Conservation (phyloP, 1,139 yeast genomes). For the Hemisphaericaspora xylofermentans region DNA sequence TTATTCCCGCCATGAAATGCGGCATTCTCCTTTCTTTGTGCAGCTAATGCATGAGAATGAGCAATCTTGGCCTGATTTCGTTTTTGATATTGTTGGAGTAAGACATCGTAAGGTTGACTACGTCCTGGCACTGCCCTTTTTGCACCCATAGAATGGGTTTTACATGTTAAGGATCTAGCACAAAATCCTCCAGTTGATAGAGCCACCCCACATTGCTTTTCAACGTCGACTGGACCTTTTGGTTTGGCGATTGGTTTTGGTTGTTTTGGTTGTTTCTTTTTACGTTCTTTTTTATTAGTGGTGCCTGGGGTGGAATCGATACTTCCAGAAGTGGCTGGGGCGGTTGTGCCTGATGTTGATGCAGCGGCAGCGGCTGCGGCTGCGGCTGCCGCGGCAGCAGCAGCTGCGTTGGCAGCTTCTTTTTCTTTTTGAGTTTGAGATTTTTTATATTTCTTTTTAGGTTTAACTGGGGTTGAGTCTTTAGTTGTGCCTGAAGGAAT, state of each 20-base stretch:
- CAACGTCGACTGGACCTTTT: slow-evolving; percentile 89
- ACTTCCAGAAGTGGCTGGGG: slow-evolving; percentile 14
- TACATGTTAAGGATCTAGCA: slow-evolving; percentile 93
- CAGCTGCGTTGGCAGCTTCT: slow-evolving; percentile 50
- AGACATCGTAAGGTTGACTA: slow-evolving; percentile 85
- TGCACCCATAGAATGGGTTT: slow-evolving; percentile 98
- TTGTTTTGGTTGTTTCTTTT: slow-evolving; percentile 38
- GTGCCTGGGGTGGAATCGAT: background rate
- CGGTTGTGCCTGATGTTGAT: slow-evolving; percentile 39
- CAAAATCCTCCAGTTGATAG: slow-evolving; percentile 90
- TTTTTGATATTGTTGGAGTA: slow-evolving; percentile 86
- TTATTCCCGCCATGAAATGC: slow-evolving; percentile 33
- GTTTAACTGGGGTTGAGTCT: slow-evolving; percentile 18
- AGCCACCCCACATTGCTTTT: slow-evolving; percentile 94
- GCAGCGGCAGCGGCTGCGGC: slow-evolving; percentile 12
- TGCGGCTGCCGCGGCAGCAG: slow-evolving; percentile 44
- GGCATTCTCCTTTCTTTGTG: slow-evolving; percentile 47
- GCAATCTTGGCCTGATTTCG: slow-evolving; percentile 90
- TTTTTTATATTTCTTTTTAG: slow-evolving; percentile 48
- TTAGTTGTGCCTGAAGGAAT: slow-evolving; percentile 23
- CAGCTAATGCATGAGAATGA: slow-evolving; percentile 72
- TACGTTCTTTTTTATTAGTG: slow-evolving; percentile 22
- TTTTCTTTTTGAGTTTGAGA: slow-evolving; percentile 46
- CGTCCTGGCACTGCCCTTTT: slow-evolving; percentile 93
- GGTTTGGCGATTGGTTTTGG: slow-evolving; percentile 53